Conservation (phyloP, 1,284 basidiomycete species). For the Apiotrichum brassicae region DNA sequence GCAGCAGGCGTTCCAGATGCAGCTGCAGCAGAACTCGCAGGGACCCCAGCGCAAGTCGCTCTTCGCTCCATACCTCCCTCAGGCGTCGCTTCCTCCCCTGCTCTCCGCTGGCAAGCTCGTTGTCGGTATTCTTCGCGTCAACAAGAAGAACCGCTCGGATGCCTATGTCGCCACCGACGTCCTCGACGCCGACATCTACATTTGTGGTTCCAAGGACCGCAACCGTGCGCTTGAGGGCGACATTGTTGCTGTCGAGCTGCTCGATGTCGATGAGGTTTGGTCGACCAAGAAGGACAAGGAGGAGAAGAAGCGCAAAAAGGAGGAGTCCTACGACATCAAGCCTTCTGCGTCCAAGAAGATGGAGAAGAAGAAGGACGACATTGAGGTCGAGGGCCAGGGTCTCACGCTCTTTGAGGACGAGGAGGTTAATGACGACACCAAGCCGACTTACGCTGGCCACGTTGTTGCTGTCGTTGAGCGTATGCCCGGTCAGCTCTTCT, state of each 20-base stretch:
- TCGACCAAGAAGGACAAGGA: slow-evolving; percentile 99
- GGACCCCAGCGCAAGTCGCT: slow-evolving; percentile 96
- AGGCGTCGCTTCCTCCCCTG: slow-evolving; percentile 92
- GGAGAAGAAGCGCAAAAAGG: slow-evolving; percentile 99
- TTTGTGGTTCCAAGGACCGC: slow-evolving; percentile 96
- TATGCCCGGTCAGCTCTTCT: slow-evolving; percentile 97
- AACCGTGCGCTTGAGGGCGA: slow-evolving; percentile 98
- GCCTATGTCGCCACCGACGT: slow-evolving; percentile 99
- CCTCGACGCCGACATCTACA: slow-evolving; percentile 96
- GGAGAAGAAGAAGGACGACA: slow-evolving; percentile 99
- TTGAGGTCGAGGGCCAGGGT: slow-evolving; percentile 98
- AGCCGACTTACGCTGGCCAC: slow-evolving; percentile 80
- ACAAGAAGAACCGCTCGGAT: slow-evolving; percentile 98
- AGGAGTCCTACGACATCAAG: slow-evolving; percentile 80
- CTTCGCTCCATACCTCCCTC: slow-evolving; percentile 97
- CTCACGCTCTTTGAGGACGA: slow-evolving; percentile 95
- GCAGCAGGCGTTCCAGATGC: slow-evolving; percentile 67
- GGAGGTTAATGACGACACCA: slow-evolving; percentile 94
- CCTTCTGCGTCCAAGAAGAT: slow-evolving; percentile 72
- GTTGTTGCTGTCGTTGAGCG: slow-evolving; percentile 97
- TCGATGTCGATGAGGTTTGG: slow-evolving; percentile 98
- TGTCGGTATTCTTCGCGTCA: slow-evolving; percentile 93
- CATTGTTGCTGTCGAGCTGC: slow-evolving; percentile 94
- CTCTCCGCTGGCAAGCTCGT: slow-evolving; percentile 98
- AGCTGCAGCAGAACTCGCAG: slow-evolving; percentile 74